Percentiles rank a stretch among this genome's conserved stretches.
Conservation (phyloP, 768 basidiomycete genomes). For the Rhodotorula graminis region DNA sequence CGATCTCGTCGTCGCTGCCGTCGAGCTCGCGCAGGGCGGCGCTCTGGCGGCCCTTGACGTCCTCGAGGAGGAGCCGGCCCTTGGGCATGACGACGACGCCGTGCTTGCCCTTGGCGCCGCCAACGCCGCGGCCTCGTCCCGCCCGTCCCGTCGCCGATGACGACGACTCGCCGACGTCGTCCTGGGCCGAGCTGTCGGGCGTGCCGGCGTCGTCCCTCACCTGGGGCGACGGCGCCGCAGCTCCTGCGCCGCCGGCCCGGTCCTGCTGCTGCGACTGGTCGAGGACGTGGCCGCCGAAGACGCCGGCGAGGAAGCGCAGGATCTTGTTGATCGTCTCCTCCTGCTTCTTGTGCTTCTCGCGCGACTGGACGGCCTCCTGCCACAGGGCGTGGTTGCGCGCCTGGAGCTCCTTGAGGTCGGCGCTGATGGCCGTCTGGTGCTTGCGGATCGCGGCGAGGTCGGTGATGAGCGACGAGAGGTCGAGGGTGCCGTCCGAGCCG, state of each 20-base stretch:
- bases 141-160: too few species aligned
- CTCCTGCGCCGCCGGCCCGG: background rate
- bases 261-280: background rate
- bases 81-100: slow-evolving; percentile 23
- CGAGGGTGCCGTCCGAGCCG: slow-evolving; percentile 10
- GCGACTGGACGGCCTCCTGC: slow-evolving; percentile 76
- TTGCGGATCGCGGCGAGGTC: slow-evolving; percentile 82
- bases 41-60: slow-evolving; percentile 48
- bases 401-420: slow-evolving; percentile 82
- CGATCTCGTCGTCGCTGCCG: slow-evolving; percentile 45
- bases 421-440: slow-evolving; percentile 85
- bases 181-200: background rate
- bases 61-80: slow-evolving; percentile 48
- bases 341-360: slow-evolving; percentile 80
- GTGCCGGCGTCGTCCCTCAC: too few species aligned
- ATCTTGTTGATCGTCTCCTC: slow-evolving; percentile 95
- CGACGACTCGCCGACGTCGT: too few species aligned
- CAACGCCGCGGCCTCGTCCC: too few species aligned
- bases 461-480: slow-evolving; percentile 70
- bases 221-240: background rate
- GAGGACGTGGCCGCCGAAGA: slow-evolving; percentile 58
- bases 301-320: slow-evolving; percentile 85
- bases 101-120: background rate
- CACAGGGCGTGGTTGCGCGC: slow-evolving; percentile 82
- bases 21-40: slow-evolving; percentile 15